Conservation (phyloP, 2,329 filamentous ascomycete species). For the Microdochium trichocladiopsis region DNA sequence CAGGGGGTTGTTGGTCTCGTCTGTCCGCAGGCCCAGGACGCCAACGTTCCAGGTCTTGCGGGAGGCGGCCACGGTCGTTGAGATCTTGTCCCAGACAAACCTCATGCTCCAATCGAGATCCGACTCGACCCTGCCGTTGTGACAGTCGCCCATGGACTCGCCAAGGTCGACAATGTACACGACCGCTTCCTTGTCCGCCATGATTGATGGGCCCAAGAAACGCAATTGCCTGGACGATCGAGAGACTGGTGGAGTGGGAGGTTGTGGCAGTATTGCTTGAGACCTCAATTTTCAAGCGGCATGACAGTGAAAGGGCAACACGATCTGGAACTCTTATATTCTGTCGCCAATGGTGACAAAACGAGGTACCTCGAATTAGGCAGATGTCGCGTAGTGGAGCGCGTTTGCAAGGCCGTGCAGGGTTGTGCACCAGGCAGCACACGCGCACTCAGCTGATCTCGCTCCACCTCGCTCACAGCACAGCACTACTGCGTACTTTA, state of each 20-base stretch:
- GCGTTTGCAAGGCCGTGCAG: background rate
- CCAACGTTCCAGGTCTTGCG: constrained; percentile 70
- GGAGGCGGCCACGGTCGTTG: constrained; percentile 57
- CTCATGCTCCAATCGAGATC: constrained; percentile 86
- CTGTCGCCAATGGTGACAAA: background rate
- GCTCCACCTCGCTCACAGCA: background rate
- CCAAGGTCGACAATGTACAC: constrained; percentile 90
- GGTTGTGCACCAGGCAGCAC: background rate
- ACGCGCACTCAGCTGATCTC: background rate
- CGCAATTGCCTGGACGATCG: background rate
- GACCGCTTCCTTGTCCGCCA: constrained; percentile 90
- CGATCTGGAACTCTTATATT: background rate
- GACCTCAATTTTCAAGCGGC: background rate
- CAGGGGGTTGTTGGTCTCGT: constrained; percentile 65
- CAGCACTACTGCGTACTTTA: background rate
- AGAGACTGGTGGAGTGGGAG: background rate
- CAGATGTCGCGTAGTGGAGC: constrained; percentile 1
- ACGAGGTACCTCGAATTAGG: constrained; percentile 4
- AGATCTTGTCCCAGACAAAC: constrained; percentile 93
- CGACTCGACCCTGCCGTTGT: constrained; percentile 64
- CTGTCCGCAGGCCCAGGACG: constrained; percentile 78
- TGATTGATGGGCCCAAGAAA: constrained; percentile 29
- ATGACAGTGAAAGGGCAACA: background rate
- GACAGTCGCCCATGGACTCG: constrained; percentile 69
- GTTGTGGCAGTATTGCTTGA: background rate